These are phyloP conservation scores for Tolypocladium ophioglossoides DNA, from an alignment of 2,329 filamentous ascomycete genomes.

Conservation along the genomic window DNA sequence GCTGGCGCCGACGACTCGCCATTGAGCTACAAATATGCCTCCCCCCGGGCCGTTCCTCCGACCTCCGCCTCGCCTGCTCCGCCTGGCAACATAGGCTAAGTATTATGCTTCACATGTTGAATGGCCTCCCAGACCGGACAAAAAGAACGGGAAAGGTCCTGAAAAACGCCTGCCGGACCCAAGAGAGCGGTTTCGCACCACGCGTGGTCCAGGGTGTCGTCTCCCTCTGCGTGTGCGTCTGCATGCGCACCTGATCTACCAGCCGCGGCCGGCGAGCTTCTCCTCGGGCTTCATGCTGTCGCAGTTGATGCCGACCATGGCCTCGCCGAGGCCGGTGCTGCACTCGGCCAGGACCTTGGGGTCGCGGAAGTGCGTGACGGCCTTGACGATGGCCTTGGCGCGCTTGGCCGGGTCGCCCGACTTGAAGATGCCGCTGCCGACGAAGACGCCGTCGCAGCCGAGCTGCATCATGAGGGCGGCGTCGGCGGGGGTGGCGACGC, in stretches of 20 bases:
- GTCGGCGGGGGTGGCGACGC: slow-evolving; percentile 96
- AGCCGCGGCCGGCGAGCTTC: slow-evolving; percentile 77
- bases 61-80: not conserved
- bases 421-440: slow-evolving; percentile 97
- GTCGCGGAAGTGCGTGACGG: slow-evolving; percentile 84
- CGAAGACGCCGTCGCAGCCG: slow-evolving; percentile 95
- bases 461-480: slow-evolving; percentile 98
- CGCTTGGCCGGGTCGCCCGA: slow-evolving; percentile 81
- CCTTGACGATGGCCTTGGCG: slow-evolving; percentile 89
- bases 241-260: slow-evolving; percentile 41
- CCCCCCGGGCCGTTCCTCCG: not conserved
- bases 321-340: slow-evolving; percentile 83
- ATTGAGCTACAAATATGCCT: not conserved
- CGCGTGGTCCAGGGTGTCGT: not conserved
- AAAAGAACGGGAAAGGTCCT: not conserved
- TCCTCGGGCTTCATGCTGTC: slow-evolving; percentile 65
- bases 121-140: not conserved
- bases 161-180: not conserved
- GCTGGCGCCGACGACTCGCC: not conserved
- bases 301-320: slow-evolving; percentile 94
- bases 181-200: not conserved
- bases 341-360: slow-evolving; percentile 77
- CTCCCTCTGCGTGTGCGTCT: no score
- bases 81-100: not conserved
- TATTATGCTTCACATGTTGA: not conserved